These are phyloP conservation scores for Penicillium hesseltinei DNA, from an alignment of 2,329 filamentous ascomycete species.

Conservation along the genomic window DNA sequence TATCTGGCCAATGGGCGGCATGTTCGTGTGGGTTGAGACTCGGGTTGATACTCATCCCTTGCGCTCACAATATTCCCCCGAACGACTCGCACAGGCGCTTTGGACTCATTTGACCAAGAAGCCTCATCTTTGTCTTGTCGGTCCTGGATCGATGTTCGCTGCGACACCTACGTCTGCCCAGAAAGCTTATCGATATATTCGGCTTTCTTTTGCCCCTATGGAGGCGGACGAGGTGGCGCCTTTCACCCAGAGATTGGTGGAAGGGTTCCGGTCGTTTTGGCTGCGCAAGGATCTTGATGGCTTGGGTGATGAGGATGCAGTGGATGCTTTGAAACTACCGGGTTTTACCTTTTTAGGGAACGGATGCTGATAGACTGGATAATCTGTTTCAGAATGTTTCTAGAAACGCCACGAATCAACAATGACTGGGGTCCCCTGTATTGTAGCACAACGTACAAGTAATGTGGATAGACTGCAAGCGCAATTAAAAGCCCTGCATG, in stretches of 20 bases:
- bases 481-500: too few species aligned
- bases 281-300: background rate
- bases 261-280: background rate
- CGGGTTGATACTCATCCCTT: background rate
- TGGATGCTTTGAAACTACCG: background rate
- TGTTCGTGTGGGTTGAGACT: background rate
- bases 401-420: too few species aligned
- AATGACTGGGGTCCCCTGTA: background rate
- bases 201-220: background rate
- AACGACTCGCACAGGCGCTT: background rate
- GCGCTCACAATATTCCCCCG: background rate
- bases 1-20: background rate
- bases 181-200: background rate
- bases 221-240: background rate
- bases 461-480: background rate
- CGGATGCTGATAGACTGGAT: background rate
- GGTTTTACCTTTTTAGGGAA: background rate
- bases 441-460: background rate
- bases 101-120: background rate
- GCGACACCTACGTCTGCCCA: background rate
- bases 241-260: background rate
- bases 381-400: background rate
- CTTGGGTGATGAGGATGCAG: background rate
- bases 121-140: background rate
- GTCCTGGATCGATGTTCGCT: background rate